phyloP scores from a whole-genome alignment of 2,329 filamentous ascomycete species.

The Colletotrichum graminicola region DNA sequence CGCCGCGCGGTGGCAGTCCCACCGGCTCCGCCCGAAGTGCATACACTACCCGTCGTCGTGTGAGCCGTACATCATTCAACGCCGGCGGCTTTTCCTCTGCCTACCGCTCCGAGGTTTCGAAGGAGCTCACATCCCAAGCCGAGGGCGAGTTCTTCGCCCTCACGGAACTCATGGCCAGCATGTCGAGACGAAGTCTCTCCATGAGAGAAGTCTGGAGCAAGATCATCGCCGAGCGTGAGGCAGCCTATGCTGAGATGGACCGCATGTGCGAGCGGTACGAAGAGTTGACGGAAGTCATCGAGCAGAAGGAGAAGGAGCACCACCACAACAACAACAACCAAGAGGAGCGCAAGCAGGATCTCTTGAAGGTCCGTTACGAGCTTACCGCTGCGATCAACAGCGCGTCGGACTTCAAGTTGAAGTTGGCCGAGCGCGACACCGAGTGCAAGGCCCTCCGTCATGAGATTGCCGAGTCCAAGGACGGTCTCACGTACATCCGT shows the following conservation, averaged over 20 bases:
- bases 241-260: constrained; percentile 33
- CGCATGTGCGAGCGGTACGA: constrained; percentile 30
- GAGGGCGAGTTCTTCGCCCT: constrained; percentile 36
- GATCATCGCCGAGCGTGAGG: constrained; percentile 32
- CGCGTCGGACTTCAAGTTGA: constrained; percentile 27
- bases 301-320: constrained; percentile 32
- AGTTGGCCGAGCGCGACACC: constrained; percentile 25
- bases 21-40: constrained; percentile 21
- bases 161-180: constrained; percentile 34
- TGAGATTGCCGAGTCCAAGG: constrained; percentile 25
- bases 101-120: constrained; percentile 30
- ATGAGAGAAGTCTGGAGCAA: constrained; percentile 35
- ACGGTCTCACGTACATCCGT: constrained; percentile 16
- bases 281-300: constrained; percentile 27
- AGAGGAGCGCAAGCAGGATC: constrained; percentile 32
- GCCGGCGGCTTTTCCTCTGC: constrained; percentile 1
- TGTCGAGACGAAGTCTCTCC: constrained; percentile 28
- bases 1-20: constrained; percentile 21
- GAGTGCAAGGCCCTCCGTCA: constrained; percentile 25
- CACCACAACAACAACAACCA: constrained; percentile 24
- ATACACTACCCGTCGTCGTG: constrained; percentile 9
- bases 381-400: constrained; percentile 21
- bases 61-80: constrained; percentile 22
- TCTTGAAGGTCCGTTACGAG: constrained; percentile 25
- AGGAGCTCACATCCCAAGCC: constrained; percentile 33